Evolutionary conservation across 495 filamentous ascomycete genomes (phyloP).

Genomic region (Sordaria brevicollis): DNA sequence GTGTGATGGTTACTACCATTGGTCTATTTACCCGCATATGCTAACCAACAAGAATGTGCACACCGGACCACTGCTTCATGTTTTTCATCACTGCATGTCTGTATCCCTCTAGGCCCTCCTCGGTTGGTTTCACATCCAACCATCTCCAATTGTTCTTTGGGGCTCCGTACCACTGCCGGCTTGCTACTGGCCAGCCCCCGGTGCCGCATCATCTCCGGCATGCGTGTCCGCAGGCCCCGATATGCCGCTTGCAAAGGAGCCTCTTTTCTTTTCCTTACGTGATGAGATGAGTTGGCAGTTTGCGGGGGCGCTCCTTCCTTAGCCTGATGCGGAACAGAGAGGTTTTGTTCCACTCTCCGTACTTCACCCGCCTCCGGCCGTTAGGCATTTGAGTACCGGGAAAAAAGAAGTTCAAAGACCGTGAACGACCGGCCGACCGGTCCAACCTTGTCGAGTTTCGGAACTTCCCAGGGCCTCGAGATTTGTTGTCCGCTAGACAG

Average conservation of each 20-base stretch:
- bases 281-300: background rate
- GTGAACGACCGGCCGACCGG: background rate
- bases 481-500: background rate
- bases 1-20: background rate
- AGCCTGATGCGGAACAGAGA: background rate
- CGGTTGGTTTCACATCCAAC: background rate
- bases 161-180: background rate
- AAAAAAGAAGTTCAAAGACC: background rate
- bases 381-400: background rate
- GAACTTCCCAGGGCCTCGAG: background rate
- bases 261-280: background rate
- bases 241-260: background rate
- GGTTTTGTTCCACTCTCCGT: background rate
- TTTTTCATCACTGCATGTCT: background rate
- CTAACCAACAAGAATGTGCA: background rate
- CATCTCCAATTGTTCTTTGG: background rate
- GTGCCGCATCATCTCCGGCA: background rate
- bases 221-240: background rate
- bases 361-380: background rate
- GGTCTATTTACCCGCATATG: background rate
- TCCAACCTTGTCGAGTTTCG: background rate
- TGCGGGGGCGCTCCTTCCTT: background rate
- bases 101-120: background rate
- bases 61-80: background rate
- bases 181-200: background rate